Evolutionary conservation across 805 yeast genomes (phyloP), one percentile per base, ranked within the genome.

Genomic region (Candida ascalaphidarum): DNA sequence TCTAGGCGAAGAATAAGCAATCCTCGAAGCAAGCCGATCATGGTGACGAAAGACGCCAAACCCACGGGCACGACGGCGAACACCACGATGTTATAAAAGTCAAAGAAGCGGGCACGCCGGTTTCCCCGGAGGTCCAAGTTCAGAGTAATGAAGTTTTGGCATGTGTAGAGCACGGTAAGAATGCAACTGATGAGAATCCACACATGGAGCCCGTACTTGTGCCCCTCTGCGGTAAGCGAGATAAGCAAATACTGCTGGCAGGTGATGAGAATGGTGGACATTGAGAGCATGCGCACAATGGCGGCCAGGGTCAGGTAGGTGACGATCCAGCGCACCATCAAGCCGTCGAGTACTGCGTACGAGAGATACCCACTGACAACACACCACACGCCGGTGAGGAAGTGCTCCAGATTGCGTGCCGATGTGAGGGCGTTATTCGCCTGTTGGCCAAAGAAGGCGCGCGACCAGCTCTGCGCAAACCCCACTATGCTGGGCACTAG

Each of bases 61-160:
- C 98, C 97, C 11, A 89, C 85, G 0, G 98, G 98, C n/a, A 89
- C 96, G 22, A 89, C 98, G 2, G 97, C 96, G 58, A 84, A 89
- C 2, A 89, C 96, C 1, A 82, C 85, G 27, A 92, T 82, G 41
- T 81, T 83, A 52, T 85, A 84, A 31, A 88, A 65, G 50, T 89
- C 94, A 34, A 88, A 82, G 20, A 86, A 78, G 30, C 95, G 66
- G 22, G 74, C 68, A 32, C 53, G 55, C 17, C 52, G 39, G 41
- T 60, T 48, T 5, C 58, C 65, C 36, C 68, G 68, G 27, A 71
- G 48, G 33, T 74, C 76, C 31, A 81, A 48, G 46, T 81, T 78
- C 31, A 86, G 79, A 9, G 96, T 86, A 37, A 86, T 78, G 48
- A 86, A 89, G 48, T 81, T 85, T 54, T 89, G 97, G 39, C 79